phyloP scores from a whole-genome alignment of 2,329 filamentous ascomycete species.

The Hortaea werneckii region DNA sequence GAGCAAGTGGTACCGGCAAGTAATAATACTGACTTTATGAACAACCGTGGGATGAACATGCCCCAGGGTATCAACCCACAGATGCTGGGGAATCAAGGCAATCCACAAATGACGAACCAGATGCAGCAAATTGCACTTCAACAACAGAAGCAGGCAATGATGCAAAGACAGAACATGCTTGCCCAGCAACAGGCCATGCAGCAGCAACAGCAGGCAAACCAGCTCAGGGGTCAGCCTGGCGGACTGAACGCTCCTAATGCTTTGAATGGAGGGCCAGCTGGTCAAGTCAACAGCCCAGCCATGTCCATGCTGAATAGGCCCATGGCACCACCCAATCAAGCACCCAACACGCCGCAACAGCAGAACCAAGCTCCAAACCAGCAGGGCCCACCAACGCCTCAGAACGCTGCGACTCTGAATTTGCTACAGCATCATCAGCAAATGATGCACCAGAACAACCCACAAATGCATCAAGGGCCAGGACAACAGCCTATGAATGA shows the following conservation, averaged over 20 bases:
- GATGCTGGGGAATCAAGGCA: constrained; percentile 24
- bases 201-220: constrained; percentile 34
- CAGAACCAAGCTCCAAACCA: constrained; percentile 17
- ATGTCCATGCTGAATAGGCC: constrained; percentile 42
- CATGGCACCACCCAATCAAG: constrained; percentile 36
- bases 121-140: constrained; percentile 34
- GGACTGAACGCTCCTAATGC: constrained; percentile 33
- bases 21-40: constrained; percentile 35
- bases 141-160: constrained; percentile 31
- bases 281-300: constrained; percentile 28
- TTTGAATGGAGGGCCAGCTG: constrained; percentile 23
- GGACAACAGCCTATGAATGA: constrained; percentile 8
- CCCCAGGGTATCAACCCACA: constrained; percentile 23
- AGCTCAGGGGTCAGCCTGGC: constrained; percentile 37
- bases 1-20: constrained; percentile 56
- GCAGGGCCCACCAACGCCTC: constrained; percentile 15
- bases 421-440: constrained; percentile 22
- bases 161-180: constrained; percentile 28
- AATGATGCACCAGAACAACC: constrained; percentile 25
- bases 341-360: constrained; percentile 22
- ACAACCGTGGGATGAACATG: constrained; percentile 15
- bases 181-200: constrained; percentile 30
- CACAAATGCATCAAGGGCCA: constrained; percentile 12
- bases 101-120: constrained; percentile 18
- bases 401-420: constrained; percentile 14